A percentile compares a stretch with the other conserved stretches of the same genome.
Conservation (phyloP, 179 eudicot species). For the Beta lomatogona region DNA sequence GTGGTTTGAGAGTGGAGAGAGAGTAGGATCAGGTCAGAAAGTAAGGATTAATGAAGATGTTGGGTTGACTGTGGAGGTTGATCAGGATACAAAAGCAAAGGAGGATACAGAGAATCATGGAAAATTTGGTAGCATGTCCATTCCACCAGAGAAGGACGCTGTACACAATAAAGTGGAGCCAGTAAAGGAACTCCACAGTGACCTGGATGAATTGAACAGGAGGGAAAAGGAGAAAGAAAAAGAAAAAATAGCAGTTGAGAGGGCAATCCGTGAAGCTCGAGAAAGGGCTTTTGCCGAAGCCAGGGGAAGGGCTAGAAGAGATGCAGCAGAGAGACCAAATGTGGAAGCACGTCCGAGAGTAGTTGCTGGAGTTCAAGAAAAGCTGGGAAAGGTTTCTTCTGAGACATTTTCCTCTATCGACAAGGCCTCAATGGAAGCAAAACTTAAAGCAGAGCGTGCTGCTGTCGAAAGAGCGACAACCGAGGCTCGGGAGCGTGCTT, state of each 20-base stretch:
- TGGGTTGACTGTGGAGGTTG: constrained; percentile 31
- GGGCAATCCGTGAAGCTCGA: constrained; percentile 93
- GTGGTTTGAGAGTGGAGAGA: constrained; percentile 43
- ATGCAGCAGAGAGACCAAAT: constrained; percentile 80
- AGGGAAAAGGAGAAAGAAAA: constrained; percentile 73
- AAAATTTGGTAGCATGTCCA: constrained; percentile 31
- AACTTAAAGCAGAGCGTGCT: constrained; percentile 83
- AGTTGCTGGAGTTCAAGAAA: constrained; percentile 59
- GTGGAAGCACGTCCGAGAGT: constrained; percentile 66
- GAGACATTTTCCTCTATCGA: constrained; percentile 48
- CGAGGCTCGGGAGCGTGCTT: constrained; percentile 98
- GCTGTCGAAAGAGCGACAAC: constrained; percentile 93
- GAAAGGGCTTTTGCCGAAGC: constrained; percentile 94
- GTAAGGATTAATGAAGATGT: constrained; percentile 36
- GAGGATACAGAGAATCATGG: constrained; percentile 30
- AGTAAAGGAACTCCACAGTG: constrained; percentile 40
- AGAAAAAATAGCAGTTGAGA: constrained; percentile 76
- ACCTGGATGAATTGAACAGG: constrained; percentile 47
- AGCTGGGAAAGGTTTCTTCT: constrained; percentile 51
- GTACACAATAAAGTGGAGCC: constrained; percentile 37
- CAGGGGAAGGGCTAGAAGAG: constrained; percentile 85
- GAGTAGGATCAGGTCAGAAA: constrained; percentile 31
- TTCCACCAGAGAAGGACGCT: constrained; percentile 36
- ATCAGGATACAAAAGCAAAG: constrained; percentile 33
- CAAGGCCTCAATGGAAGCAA: constrained; percentile 69